These are phyloP conservation scores for Dendrocalamus sinicus DNA, from an alignment of 176 grass and related monocot species.

Conservation along the genomic window DNA sequence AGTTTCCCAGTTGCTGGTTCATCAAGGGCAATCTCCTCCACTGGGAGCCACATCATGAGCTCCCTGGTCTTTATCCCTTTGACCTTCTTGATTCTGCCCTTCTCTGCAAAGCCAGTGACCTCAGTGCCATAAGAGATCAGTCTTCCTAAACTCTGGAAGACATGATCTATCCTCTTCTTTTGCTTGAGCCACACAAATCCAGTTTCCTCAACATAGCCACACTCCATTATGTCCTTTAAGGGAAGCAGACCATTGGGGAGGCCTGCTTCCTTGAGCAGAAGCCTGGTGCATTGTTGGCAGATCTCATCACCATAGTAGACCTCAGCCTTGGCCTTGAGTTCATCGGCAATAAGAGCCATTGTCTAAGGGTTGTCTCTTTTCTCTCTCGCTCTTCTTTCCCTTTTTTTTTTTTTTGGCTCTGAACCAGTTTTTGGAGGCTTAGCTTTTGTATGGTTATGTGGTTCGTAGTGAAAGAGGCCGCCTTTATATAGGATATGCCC, in stretches of 20 bases:
- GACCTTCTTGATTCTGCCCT: conserved; percentile 85
- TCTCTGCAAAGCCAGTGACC: conserved; percentile 84
- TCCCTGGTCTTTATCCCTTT: conserved; percentile 96
- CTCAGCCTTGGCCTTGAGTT: conserved; percentile 75
- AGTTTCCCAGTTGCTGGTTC: conserved; percentile 62
- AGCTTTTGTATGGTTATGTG: conserved; percentile 41
- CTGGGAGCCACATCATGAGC: conserved; percentile 79
- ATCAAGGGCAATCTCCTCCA: conserved; percentile 83
- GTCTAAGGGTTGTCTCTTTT: conserved; percentile 33
- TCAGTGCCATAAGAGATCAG: conserved; percentile 73
- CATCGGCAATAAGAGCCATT: conserved; percentile 61
- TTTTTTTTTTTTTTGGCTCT: conserved; percentile 29
- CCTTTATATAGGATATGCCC: conserved; percentile 64
- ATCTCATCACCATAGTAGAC: conserved; percentile 77
- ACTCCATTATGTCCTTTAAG: conserved; percentile 75
- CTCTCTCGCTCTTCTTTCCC: conserved; percentile 1
- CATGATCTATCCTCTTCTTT: conserved; percentile 82
- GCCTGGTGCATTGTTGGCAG: conserved; percentile 69
- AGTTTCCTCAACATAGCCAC: conserved; percentile 77
- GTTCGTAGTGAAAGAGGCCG: conserved; percentile 17
- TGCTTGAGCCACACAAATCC: conserved; percentile 99
- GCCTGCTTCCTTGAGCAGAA: conserved; percentile 79
- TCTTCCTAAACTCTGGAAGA: conserved; percentile 66
- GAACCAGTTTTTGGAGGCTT: conserved; percentile 38
- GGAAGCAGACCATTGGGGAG: conserved; percentile 88